These are phyloP conservation scores for Eucalyptus leucophloia DNA, from an alignment of 345 rosid genomes.

Conservation along the genomic window DNA sequence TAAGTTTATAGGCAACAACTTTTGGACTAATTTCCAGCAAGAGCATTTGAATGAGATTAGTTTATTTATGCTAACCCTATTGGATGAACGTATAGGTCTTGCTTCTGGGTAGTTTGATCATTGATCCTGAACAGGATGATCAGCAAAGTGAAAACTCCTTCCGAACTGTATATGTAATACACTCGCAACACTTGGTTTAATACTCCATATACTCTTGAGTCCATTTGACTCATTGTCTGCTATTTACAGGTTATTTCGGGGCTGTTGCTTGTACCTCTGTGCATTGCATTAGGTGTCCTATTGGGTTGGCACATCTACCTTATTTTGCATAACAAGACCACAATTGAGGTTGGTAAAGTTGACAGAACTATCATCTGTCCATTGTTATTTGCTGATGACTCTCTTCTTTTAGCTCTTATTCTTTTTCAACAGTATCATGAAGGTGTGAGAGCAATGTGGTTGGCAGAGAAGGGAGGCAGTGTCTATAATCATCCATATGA, in stretches of 20 bases:
- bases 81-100: constrained; percentile 37
- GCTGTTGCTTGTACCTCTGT: constrained; percentile 55
- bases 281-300: constrained; percentile 53
- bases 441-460: constrained; percentile 94
- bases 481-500: constrained; percentile 85
- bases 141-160: constrained; percentile 41
- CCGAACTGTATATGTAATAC: constrained; percentile 58
- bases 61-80: neutral
- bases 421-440: constrained; percentile 60
- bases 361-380: neutral
- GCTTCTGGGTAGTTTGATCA: constrained; percentile 77
- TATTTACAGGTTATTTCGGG: constrained; percentile 57
- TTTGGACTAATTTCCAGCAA: neutral
- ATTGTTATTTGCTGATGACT: neutral
- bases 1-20: neutral
- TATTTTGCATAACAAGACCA: constrained; percentile 74
- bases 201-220: neutral
- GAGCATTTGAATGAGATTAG: neutral
- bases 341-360: constrained; percentile 55
- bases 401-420: neutral
- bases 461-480: constrained; percentile 84
- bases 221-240: neutral
- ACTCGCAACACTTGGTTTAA: neutral
- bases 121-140: constrained; percentile 50
- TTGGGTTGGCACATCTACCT: constrained; percentile 90